Base-by-base conservation (phyloP, 2,329 filamentous ascomycete species). In the Diaporthe aspalathi region DNA sequence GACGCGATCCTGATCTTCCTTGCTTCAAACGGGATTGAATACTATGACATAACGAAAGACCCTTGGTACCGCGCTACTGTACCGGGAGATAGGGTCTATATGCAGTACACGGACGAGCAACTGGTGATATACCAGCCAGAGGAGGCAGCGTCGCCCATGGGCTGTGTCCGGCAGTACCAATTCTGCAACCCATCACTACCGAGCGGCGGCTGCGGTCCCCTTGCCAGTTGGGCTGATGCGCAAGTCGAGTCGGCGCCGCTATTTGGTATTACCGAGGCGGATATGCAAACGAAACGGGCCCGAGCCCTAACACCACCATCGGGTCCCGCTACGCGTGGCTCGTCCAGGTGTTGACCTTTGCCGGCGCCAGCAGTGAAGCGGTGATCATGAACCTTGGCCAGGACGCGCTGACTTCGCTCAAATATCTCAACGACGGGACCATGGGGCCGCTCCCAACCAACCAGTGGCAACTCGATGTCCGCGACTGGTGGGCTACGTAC, bases 391-490 rank as follows among this genome's bases (percentile, higher is more conserved):
- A 14, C 9, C 57, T 62, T 1, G 57, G 57, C 17, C 57, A 9
- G 7, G 20, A 63, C 0, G 24, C 57, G 22, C 9, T 63, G 6
- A 32, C 27, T 8, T 63, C 57, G 3, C 0, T 22, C 17, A 47
- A 63, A 4, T 45, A 32, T 17, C 11, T 63, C 4, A 17, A 1
- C 27, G 7, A 1, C 24, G 57, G 57, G 9, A 7, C 38, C 7
- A 20, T 47, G 60, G 27, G 63, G 6, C 24, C 60, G 2, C 49
- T 73, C 12, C 72, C 73, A 9, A 29, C 35, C 6, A 67, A 73
- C 27, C 74, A 75, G 62, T 75, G 74, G 74, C 72, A 74, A 24
- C 22, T 68, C 2, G 74, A 75, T 4, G 74, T 74, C 5, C 20
- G 68, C 22, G 65, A 67, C 52, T 75, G 74, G 74, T 62, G 62